phyloP scores from a whole-genome alignment of 2,329 filamentous ascomycete species.

The Hypomyces rosellus region DNA sequence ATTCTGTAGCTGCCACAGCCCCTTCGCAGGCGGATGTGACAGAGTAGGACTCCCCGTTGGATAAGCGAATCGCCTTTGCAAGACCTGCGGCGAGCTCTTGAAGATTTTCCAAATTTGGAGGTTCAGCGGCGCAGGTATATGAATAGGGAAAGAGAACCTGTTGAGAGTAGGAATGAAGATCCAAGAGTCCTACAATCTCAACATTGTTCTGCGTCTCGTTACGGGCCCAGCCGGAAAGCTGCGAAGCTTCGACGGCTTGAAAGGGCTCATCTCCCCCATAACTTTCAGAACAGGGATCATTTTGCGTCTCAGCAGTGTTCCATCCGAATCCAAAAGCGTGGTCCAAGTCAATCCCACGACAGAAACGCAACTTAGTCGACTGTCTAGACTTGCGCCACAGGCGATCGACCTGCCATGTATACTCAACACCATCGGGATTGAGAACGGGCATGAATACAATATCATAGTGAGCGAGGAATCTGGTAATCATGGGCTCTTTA shows the following conservation, averaged over 20 bases:
- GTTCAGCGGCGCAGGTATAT: slow-evolving; percentile 70
- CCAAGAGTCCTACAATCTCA: slow-evolving; percentile 76
- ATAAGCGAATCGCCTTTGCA: slow-evolving; percentile 80
- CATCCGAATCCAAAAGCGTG: slow-evolving; percentile 81
- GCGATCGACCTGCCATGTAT: slow-evolving; percentile 85
- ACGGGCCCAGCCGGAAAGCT: slow-evolving; percentile 73
- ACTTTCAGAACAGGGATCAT: slow-evolving; percentile 83
- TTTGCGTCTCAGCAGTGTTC: slow-evolving; percentile 59
- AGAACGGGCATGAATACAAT: slow-evolving; percentile 81
- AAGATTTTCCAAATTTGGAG: slow-evolving; percentile 84
- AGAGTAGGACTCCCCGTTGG: slow-evolving; percentile 67
- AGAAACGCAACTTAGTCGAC: slow-evolving; percentile 73
- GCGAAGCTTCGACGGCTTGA: slow-evolving; percentile 70
- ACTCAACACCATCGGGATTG: slow-evolving; percentile 92
- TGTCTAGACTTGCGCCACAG: slow-evolving; percentile 95
- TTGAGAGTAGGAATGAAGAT: slow-evolving; percentile 93
- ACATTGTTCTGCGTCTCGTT: slow-evolving; percentile 70
- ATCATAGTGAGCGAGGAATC: slow-evolving; percentile 77
- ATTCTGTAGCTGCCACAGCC: slow-evolving; percentile 42
- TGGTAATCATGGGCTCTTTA: slow-evolving; percentile 63
- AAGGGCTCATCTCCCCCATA: slow-evolving; percentile 82
- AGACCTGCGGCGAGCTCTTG: slow-evolving; percentile 84
- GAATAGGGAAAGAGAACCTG: slow-evolving; percentile 90
- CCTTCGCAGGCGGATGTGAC: slow-evolving; percentile 85
- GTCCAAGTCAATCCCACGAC: slow-evolving; percentile 82